Conservation (phyloP, 2,329 filamentous ascomycete species). For the Cordyceps militaris region DNA sequence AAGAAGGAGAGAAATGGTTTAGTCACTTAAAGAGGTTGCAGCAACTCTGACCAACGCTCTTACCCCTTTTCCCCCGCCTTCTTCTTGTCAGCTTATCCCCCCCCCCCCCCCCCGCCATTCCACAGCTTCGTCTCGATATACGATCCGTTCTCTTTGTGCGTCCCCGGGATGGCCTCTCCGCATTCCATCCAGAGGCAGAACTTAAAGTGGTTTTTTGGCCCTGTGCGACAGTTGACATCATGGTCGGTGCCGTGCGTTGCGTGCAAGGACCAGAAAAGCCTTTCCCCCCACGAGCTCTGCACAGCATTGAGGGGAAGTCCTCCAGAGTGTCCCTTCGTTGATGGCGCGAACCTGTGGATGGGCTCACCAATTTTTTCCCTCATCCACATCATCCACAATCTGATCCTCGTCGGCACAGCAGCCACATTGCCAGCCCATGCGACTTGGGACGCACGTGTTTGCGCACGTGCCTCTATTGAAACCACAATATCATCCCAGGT, state of each 20-base stretch:
- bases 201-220: not conserved
- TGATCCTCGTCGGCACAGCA: no score
- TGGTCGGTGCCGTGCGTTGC: not conserved
- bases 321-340: not conserved
- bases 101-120: not conserved
- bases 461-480: not conserved
- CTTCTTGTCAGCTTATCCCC: not conserved
- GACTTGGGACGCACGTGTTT: not conserved
- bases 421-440: not conserved
- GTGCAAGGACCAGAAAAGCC: not conserved
- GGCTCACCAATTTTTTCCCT: not conserved
- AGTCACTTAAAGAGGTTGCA: not conserved
- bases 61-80: not conserved
- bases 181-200: conserved; percentile 3
- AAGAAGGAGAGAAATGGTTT: not conserved
- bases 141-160: not conserved
- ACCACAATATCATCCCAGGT: not conserved
- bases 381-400: no score
- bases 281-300: not conserved
- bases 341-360: not conserved
- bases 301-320: not conserved
- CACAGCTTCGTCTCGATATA: not conserved
- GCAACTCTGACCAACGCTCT: not conserved
- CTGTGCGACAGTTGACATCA: not conserved
- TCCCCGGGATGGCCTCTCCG: not conserved